Evolutionary conservation across 2,329 filamentous ascomycete genomes (phyloP), one percentile per base, ranked within the genome.

Genomic region (Aureobasidium namibiae): DNA sequence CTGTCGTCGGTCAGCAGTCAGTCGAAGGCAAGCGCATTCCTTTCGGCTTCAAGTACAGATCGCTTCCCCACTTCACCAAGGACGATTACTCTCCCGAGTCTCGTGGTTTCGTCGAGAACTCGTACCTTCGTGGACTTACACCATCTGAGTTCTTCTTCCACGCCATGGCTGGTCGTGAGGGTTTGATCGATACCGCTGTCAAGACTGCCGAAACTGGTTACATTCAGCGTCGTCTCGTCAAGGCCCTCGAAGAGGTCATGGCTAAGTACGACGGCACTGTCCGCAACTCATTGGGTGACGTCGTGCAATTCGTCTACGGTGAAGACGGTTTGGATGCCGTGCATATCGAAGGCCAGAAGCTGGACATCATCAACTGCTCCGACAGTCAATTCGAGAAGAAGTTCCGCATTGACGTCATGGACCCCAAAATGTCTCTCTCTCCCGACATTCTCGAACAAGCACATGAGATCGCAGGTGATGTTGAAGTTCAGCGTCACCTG

Each of bases 141-240:
- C 94, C 94, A 0, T 87, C 89, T 0, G 94, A 99, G 67, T 99
- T 99, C 77, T 99, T 96, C 79, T 99, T 99, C 82, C 94, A 99
- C 82, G 94, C 94, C 70, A 99, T 99, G 94, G 94, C 94, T 80
- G 94, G 94, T 90, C 86, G 94, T 79, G 94, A 99, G 77, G 94
- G 94, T 95, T 82, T 99, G 59, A 99, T 99, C 67, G 94, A 99
- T 82, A 99, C 94, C 56, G 94, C 94, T 65, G 95, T 99, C 76
- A 99, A 99, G 82, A 99, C 94, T 65, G 94, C 94, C 21, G 95
- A 99, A 75, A 99, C 95, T 60, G 94, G 94, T 76, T 99, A 99
- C 73, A 99, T 99, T 65, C 95, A 99, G 75, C 90, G 94, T 76
- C 91, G 95, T 80, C 82, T 99, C 46, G 94, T 99, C 69, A 99